These are phyloP conservation scores for Phanerodontia chrysosporium DNA, from an alignment of 768 basidiomycete genomes.

Conservation along the genomic window DNA sequence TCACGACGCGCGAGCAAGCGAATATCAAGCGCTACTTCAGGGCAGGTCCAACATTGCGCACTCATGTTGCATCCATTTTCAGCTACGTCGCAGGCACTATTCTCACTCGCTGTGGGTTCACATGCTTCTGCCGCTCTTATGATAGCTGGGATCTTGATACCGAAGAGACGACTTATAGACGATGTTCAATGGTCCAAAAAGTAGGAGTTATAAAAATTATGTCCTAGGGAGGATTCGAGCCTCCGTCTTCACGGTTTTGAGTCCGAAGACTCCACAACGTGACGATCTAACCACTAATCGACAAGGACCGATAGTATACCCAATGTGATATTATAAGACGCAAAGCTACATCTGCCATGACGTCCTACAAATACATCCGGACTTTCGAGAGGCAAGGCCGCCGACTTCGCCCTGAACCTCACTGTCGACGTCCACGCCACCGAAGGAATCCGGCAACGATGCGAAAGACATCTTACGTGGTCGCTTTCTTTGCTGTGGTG, in stretches of 20 bases:
- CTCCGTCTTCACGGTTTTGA: slow-evolving; percentile 38
- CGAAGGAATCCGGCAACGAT: slow-evolving; percentile 29
- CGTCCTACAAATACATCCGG: background rate
- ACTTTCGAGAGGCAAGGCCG: background rate
- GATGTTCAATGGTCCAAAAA: no score
- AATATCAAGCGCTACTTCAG: background rate
- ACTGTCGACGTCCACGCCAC: background rate
- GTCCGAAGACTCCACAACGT: no score
- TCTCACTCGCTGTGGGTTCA: no score
- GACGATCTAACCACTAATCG: slow-evolving; percentile 44
- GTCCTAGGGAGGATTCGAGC: slow-evolving; percentile 38
- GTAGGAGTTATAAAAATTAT: slow-evolving; percentile 15
- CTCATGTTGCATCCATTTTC: no score
- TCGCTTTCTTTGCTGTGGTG: slow-evolving; percentile 56
- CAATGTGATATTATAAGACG: background rate
- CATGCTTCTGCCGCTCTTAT: no score
- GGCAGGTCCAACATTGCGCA: no score
- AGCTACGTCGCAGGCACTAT: no score
- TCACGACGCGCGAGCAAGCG: background rate
- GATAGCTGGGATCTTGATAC: no score
- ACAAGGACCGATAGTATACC: slow-evolving; percentile 28
- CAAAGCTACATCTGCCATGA: background rate
- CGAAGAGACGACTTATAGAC: no score
- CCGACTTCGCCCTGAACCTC: background rate
- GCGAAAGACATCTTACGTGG: slow-evolving; percentile 66